Evolutionary conservation across 1,284 basidiomycete species (phyloP), one percentile per base, ranked within the genome.

Genomic region (Prillingera fragicola): DNA sequence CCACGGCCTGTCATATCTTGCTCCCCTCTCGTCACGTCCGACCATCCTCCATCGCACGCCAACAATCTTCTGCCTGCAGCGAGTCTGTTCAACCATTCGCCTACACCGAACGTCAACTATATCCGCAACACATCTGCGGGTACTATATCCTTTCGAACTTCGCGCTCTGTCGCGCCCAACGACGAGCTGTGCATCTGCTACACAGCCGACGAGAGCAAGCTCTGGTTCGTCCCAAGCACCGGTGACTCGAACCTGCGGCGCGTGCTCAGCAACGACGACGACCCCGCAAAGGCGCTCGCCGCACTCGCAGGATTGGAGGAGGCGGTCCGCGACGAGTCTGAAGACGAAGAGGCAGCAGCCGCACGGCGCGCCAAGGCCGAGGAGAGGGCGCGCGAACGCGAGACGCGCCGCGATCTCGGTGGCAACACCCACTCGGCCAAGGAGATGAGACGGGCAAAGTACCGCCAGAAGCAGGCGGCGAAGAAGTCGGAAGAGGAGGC

Each of bases 1-100:
- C 14, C 25, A 8, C 29, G 29, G 10, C 35, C 25, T 28, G 9
- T 6, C 13, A 8, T 31, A 7, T 31, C n/a, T 31, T 15, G 13
- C 12, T 15, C 13, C 12, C 15, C 27, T 29, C 12, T 29, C 27
- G 5, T 29, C 12, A 15, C 12, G 13, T 29, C 6, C 27, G 14
- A 29, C 2, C 27, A 15, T 14, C 23, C 22, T 15, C 4, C 35
- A 14, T 26, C 26, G 3, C 5, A 15, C 10, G 18, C 35, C 10
- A 17, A 27, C 23, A 4, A 24, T 13, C 14, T 17, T 22, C 21
- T 23, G 2, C 34, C 19, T 22, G 12, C 50, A 73, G 70, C 68
- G 8, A 68, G 63, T 2, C 56, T 73, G 26, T 73, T 73, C 59
- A 73, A 73, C 44, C 71, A 73, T 43, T 71, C 70, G 28, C 50